Percentiles rank a stretch among this genome's conserved stretches.
Evolutionary conservation across 73 alveolate genomes (phyloP).

Genomic region (Tetrahymena borealis): DNA sequence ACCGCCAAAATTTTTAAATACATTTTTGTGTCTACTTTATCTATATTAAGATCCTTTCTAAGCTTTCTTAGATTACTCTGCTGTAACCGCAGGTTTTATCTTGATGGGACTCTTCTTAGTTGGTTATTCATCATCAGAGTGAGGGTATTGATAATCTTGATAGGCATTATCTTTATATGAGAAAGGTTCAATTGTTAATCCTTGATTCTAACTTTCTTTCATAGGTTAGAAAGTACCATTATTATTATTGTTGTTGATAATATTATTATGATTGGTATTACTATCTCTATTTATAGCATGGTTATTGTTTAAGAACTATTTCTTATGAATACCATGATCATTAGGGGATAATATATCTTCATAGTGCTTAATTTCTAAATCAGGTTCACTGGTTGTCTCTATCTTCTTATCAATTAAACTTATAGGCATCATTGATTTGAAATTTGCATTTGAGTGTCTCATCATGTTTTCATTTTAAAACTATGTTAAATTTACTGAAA

Average conservation of each 20-base stretch:
- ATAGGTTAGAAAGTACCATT: background rate
- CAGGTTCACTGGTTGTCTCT: background rate
- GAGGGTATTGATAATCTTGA: background rate
- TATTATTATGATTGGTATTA: background rate
- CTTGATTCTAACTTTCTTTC: background rate
- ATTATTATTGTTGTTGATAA: background rate
- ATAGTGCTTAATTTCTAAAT: background rate
- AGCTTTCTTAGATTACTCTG: background rate
- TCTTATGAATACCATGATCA: too few relatives aligned
- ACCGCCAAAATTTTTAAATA: background rate
- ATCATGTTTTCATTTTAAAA: background rate
- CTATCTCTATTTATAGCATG: background rate
- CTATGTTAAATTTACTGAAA: background rate
- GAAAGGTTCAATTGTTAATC: background rate
- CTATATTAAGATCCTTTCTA: background rate
- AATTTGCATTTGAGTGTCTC: background rate
- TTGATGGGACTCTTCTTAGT: background rate
- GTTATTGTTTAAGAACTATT: too few relatives aligned
- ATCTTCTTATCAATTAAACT: background rate
- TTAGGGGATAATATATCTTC: background rate
- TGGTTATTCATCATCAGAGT: background rate
- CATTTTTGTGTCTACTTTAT: background rate
- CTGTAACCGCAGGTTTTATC: background rate
- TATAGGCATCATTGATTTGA: background rate
- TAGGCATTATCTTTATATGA: background rate